Evolutionary conservation across 805 yeast genomes (phyloP).

Genomic region (Barnettozyma vustinii): DNA sequence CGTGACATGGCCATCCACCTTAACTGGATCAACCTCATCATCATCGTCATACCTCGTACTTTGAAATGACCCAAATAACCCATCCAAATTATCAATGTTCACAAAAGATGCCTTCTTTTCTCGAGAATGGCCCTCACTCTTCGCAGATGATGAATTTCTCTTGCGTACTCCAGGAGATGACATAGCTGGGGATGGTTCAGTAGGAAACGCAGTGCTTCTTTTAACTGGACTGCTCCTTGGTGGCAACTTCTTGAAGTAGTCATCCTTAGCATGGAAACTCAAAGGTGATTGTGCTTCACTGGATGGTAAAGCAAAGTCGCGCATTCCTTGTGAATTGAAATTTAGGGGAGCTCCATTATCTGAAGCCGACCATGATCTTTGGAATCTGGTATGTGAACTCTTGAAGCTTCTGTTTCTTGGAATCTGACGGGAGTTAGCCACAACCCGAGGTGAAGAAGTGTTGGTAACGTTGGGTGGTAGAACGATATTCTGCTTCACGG

Average conservation of each 20-base stretch:
- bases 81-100: conserved; percentile 22
- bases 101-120: conserved; percentile 1
- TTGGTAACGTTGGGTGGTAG: neutral
- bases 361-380: conserved; percentile 23
- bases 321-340: neutral
- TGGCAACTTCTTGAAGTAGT: conserved; percentile 9
- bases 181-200: neutral
- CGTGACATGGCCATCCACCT: conserved; percentile 14
- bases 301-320: conserved; percentile 11
- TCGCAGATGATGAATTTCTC: neutral
- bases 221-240: conserved; percentile 9
- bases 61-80: conserved; percentile 12
- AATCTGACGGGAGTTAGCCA: neutral
- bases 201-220: neutral
- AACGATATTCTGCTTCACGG: conserved; percentile 1
- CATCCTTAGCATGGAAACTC: conserved; percentile 8
- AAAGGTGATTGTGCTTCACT: conserved; percentile 19
- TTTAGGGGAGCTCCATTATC: conserved; percentile 7
- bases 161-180: neutral
- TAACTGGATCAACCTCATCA: conserved; percentile 16
- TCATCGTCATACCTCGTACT: conserved; percentile 1
- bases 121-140: too few species aligned
- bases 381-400: conserved; percentile 7
- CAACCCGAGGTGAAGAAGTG: neutral
- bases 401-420: conserved; percentile 6